Conservation (phyloP, 148 eudicot species). For the Rhododendron kiyosumense region DNA sequence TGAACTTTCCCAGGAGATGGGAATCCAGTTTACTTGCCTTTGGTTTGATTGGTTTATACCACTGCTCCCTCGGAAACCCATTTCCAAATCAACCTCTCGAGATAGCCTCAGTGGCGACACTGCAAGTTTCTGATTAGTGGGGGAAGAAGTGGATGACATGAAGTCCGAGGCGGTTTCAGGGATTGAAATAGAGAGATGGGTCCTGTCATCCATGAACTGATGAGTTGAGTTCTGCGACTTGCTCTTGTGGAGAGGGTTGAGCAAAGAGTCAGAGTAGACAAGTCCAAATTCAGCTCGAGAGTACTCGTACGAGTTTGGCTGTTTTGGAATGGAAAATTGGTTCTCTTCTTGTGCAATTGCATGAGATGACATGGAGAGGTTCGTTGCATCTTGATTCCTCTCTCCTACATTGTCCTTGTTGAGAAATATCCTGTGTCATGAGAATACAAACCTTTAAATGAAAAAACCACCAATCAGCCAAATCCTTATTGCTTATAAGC, state of each 20-base stretch:
- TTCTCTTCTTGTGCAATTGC: constrained; percentile 16
- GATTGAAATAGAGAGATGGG: constrained; percentile 48
- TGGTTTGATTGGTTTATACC: constrained; percentile 10
- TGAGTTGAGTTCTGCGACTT: constrained; percentile 19
- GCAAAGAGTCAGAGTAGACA: constrained; percentile 39
- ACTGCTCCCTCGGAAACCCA: constrained; percentile 39
- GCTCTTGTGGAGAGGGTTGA: constrained; percentile 35
- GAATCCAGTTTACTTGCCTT: constrained; percentile 37
- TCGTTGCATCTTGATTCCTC: constrained; percentile 21
- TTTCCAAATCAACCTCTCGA: constrained; percentile 25
- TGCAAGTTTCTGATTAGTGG: constrained; percentile 31
- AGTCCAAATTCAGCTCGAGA: constrained; percentile 27
- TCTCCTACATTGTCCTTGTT: constrained; percentile 20
- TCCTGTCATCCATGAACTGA: constrained; percentile 55
- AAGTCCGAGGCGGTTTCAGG: constrained; percentile 42
- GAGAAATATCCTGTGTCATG: constrained; percentile 23
- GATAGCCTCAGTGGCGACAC: constrained; percentile 45
- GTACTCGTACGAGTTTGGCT: constrained; percentile 16
- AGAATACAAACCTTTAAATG: background rate
- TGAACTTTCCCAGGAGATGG: constrained; percentile 55
- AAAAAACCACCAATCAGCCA: background rate
- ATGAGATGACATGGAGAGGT: constrained; percentile 29
- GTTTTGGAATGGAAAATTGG: constrained; percentile 21
- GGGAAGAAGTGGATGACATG: constrained; percentile 56
- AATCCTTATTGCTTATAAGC: background rate